These are phyloP conservation scores for Amanita exitialis DNA, from an alignment of 768 basidiomycete species.

Conservation along the genomic window DNA sequence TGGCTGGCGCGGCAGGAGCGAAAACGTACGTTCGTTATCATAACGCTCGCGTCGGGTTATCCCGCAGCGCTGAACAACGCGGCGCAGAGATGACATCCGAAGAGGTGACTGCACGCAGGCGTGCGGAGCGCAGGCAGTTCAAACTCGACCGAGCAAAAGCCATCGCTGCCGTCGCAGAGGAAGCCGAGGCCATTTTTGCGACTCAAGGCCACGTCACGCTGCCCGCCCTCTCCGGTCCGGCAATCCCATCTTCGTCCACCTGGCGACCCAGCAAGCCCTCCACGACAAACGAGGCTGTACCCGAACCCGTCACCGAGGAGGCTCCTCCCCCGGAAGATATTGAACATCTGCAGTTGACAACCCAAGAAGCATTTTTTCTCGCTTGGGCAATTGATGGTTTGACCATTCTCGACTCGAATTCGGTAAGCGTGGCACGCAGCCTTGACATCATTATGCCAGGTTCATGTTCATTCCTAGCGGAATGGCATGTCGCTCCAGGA, in stretches of 20 bases:
- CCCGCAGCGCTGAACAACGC: not conserved
- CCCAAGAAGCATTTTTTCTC: conserved; percentile 86
- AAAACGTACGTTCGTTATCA: conserved; percentile 32
- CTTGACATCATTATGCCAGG: too few relatives aligned
- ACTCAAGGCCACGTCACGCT: conserved; percentile 47
- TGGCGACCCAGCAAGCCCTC: conserved; percentile 22
- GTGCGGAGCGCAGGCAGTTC: too few relatives aligned
- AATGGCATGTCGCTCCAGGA: conserved; percentile 43
- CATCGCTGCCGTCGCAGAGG: too few relatives aligned
- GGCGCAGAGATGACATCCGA: conserved; percentile 71
- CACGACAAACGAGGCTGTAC: not conserved
- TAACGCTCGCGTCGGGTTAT: not conserved
- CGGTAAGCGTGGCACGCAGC: conserved; percentile 32
- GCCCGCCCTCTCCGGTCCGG: conserved; percentile 47
- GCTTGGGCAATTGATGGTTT: conserved; percentile 79
- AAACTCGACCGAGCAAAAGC: too few relatives aligned
- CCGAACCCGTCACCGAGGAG: conserved; percentile 25
- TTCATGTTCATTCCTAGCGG: conserved; percentile 24
- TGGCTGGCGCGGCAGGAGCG: conserved; percentile 77
- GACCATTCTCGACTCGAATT: conserved; percentile 51
- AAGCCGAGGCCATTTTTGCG: too few relatives aligned
- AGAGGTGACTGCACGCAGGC: conserved; percentile 80
- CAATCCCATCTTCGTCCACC: conserved; percentile 73
- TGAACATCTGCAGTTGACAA: conserved; percentile 86
- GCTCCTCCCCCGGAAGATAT: too few relatives aligned